These are phyloP conservation scores for Nakazawaea siamensis DNA, from an alignment of 805 yeast species.

Conservation along the genomic window DNA sequence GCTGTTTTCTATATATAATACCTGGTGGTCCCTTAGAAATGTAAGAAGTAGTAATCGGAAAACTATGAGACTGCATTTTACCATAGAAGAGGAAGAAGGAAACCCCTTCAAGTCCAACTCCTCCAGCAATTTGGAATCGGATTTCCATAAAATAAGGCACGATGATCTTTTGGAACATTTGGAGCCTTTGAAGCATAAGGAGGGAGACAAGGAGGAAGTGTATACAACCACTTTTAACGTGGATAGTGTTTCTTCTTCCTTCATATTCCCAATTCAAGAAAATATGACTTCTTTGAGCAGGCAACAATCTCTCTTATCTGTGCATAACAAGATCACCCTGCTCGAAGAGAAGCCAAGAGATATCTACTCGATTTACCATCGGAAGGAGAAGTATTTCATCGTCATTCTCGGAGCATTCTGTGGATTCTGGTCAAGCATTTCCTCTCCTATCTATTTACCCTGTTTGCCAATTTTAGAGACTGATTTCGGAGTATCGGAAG, in stretches of 20 bases:
- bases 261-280: conserved; percentile 8
- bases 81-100: too few relatives aligned
- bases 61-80: too few relatives aligned
- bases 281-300: conserved; percentile 6
- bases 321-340: conserved; percentile 5
- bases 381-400: conserved; percentile 28
- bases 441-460: conserved; percentile 77
- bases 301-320: conserved; percentile 6
- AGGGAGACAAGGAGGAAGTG: conserved; percentile 5
- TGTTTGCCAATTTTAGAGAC: conserved; percentile 52
- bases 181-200: conserved; percentile 7
- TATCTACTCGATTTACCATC: conserved; percentile 29
- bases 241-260: conserved; percentile 6
- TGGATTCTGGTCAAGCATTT: conserved; percentile 57
- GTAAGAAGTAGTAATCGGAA: too few relatives aligned
- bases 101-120: too few relatives aligned
- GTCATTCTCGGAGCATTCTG: conserved; percentile 30
- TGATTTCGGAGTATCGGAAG: conserved; percentile 47
- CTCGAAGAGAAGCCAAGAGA: conserved; percentile 4
- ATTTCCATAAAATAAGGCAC: too few relatives aligned
- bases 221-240: conserved; percentile 7
- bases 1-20: too few relatives aligned
- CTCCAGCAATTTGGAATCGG: too few relatives aligned
- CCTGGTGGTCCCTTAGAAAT: too few relatives aligned
- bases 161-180: conserved; percentile 3